Percentiles rank a stretch among this genome's conserved stretches.
Conservation (phyloP, 192 early-diverging fungal genomes). For the Backusella macrospora region DNA sequence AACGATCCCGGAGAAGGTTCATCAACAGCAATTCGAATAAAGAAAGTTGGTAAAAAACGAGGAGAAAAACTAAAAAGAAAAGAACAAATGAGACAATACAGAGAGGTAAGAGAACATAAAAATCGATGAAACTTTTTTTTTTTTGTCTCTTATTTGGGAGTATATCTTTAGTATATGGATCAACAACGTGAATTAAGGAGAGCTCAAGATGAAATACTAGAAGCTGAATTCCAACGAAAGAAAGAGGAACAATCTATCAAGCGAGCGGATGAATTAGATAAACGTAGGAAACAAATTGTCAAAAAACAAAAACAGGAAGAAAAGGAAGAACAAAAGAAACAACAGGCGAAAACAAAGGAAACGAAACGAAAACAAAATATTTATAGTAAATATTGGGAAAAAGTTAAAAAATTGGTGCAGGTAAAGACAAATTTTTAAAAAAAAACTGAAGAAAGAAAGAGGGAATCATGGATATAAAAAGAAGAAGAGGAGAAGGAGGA, state of each 20-base stretch:
- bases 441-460: not conserved
- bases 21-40: slow-evolving; percentile 17
- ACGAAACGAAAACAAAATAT: slow-evolving; percentile 13
- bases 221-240: slow-evolving; percentile 20
- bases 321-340: slow-evolving; percentile 11
- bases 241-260: slow-evolving; percentile 30
- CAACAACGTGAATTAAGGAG: slow-evolving; percentile 23
- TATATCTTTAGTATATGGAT: slow-evolving; percentile 22
- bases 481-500: not conserved
- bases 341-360: slow-evolving; percentile 17
- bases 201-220: slow-evolving; percentile 25
- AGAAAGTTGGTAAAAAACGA: slow-evolving; percentile 28
- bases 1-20: slow-evolving; percentile 27
- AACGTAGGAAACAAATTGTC: not conserved
- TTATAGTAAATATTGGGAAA: slow-evolving; percentile 25
- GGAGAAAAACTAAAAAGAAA: slow-evolving; percentile 30
- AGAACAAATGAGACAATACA: slow-evolving; percentile 36
- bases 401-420: slow-evolving; percentile 16
- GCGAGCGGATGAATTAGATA: slow-evolving; percentile 24
- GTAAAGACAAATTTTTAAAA: not conserved
- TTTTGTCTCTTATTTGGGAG: not conserved
- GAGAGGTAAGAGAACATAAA: slow-evolving; percentile 20
- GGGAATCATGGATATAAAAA: not conserved
- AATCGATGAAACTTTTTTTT: no score
- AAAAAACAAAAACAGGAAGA: slow-evolving; percentile 19